A percentile compares a stretch with the other conserved stretches of the same genome.
Evolutionary conservation across 2,329 filamentous ascomycete species (phyloP).

Genomic region (Trichophyton schoenleinii): DNA sequence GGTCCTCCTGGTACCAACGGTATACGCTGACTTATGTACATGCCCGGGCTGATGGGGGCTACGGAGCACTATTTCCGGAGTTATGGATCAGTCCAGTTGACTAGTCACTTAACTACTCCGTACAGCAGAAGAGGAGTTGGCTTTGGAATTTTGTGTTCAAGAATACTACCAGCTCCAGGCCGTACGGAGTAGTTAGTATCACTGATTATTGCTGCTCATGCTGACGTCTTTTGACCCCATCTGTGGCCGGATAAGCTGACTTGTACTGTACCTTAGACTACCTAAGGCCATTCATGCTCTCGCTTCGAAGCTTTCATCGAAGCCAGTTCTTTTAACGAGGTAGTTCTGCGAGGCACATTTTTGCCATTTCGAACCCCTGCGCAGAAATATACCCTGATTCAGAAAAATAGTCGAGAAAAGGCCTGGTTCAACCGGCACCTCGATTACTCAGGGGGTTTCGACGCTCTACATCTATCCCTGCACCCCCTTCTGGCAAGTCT

Average conservation of each 20-base stretch:
- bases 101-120: not conserved
- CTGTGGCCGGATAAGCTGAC: slow-evolving; percentile 7
- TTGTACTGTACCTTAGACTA: slow-evolving; percentile 1
- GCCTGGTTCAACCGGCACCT: slow-evolving; percentile 10
- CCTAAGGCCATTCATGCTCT: not conserved
- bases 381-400: slow-evolving; percentile 8
- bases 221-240: slow-evolving; percentile 8
- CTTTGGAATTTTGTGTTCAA: slow-evolving; percentile 10
- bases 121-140: slow-evolving; percentile 3
- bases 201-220: slow-evolving; percentile 7
- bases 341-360: slow-evolving; percentile 8
- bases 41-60: not conserved
- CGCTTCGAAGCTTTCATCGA: slow-evolving; percentile 10
- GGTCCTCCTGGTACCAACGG: slow-evolving; percentile 1
- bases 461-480: slow-evolving; percentile 8
- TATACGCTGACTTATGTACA: no score
- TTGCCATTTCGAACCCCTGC: slow-evolving; percentile 9
- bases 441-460: slow-evolving; percentile 7
- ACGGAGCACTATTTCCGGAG: not conserved
- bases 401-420: slow-evolving; percentile 2
- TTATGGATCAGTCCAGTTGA: no score
- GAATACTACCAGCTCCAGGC: slow-evolving; percentile 1
- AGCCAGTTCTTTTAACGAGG: not conserved
- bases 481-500: not conserved
- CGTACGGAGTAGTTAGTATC: slow-evolving; percentile 1